phyloP scores from a whole-genome alignment of 257 asterid genomes.

The Jaltomata sinuosa region DNA sequence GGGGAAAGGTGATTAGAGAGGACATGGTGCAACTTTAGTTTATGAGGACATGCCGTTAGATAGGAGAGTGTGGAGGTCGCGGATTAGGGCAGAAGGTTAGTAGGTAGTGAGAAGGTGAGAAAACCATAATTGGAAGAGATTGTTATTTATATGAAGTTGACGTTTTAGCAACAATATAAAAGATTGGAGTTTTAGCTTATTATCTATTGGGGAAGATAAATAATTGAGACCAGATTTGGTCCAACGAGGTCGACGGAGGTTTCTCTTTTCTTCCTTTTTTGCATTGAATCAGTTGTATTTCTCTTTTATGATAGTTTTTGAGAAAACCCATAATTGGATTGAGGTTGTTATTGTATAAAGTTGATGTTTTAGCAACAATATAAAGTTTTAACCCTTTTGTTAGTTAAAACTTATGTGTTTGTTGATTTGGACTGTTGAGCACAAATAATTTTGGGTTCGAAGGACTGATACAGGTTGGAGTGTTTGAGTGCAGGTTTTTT shows the following conservation, averaged over 20 bases:
- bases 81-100: no score
- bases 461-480: neutral
- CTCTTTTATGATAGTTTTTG: neutral
- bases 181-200: neutral
- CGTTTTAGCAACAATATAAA: no score
- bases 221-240: neutral
- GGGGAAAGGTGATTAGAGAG: no score
- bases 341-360: neutral
- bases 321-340: neutral
- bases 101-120: no score
- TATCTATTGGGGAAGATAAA: neutral
- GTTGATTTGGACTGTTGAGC: neutral
- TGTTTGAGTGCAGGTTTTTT: slow-evolving; percentile 57
- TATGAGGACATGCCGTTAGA: no score
- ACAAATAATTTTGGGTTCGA: neutral
- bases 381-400: neutral
- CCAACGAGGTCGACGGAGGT: neutral
- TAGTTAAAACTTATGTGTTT: neutral
- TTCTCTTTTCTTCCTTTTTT: neutral
- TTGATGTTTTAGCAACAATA: neutral
- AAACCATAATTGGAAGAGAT: neutral
- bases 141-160: neutral
- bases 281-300: neutral
- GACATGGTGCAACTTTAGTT: no score
- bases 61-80: no score